Evolutionary conservation across 495 filamentous ascomycete species (phyloP), one percentile per base, ranked within the genome.

Genomic region (Zalerion maritima): DNA sequence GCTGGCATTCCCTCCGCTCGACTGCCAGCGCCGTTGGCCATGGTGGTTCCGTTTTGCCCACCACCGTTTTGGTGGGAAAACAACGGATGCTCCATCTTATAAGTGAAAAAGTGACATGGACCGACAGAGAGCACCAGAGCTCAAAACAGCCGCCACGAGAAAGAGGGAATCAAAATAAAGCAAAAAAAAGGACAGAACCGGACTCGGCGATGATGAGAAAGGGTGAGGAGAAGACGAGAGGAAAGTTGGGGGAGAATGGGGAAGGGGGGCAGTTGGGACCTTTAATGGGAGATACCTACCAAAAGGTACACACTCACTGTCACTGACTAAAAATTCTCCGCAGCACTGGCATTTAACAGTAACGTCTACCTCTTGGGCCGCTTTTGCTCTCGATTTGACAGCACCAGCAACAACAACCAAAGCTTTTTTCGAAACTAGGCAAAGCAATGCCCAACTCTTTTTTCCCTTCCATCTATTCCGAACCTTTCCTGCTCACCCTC

Each of bases 211-310:
- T 31, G 19, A 29, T 30, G 29, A 28, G 35, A 32, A 39, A 41
- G 37, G 25, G 31, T 22, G 33, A 32, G 31, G 29, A 51, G 49
- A 36, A 37, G 17, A 49, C 33, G 43, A 43, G 41, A 35, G 35
- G 34, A 48, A 34, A 33, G 6, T 38, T 43, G 43, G 19, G 14
- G 14, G 11, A 6, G 36, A 37, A 31, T 29, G 41, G 36, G 49
- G 48, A 39, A 50, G 47, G 55, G 45, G 58, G 57, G 48, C 35
- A 51, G 54, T 52, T 47, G 54, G 49, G 46, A 42, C 43, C 49
- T 56, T 51, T 54, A 43, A 51, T 45, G 46, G 49, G 40, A 40
- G 44, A 37, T 47, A 37, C 36, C 42, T 45, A 37, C 45, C 49
- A 45, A 43, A 47, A 29, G 37, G 32, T 46, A 49, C 46, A 49